Conservation (phyloP, 2,329 filamentous ascomycete species). For the Verticillium alfalfae region DNA sequence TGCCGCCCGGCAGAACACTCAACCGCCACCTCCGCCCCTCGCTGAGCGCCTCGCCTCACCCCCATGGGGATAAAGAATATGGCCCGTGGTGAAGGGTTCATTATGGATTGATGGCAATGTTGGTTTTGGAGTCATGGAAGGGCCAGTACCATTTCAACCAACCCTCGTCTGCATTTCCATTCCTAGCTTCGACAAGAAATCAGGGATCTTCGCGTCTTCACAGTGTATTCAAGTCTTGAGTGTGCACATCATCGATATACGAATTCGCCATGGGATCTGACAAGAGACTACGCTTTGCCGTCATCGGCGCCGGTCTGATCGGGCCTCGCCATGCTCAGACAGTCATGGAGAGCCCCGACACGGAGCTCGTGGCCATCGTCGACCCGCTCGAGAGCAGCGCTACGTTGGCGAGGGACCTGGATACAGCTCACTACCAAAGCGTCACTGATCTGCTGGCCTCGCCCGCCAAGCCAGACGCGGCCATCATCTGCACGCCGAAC, state of each 20-base stretch:
- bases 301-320: slow-evolving; percentile 23
- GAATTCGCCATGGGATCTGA: neutral
- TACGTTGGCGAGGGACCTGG: slow-evolving; percentile 14
- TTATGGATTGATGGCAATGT: too few species aligned
- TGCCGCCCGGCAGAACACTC: neutral
- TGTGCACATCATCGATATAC: too few species aligned
- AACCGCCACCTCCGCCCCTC: neutral
- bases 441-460: slow-evolving; percentile 36
- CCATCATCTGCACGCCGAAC: slow-evolving; percentile 56
- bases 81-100: too few species aligned
- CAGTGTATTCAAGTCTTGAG: too few species aligned
- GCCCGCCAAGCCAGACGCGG: slow-evolving; percentile 38
- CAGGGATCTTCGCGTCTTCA: too few species aligned
- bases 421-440: slow-evolving; percentile 17
- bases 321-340: slow-evolving; percentile 23
- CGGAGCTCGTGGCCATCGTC: slow-evolving; percentile 21
- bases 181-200: too few species aligned
- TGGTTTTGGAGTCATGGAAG: too few species aligned
- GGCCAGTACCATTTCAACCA: too few species aligned
- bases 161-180: too few species aligned
- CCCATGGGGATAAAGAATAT: neutral
- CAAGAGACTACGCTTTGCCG: slow-evolving; percentile 13
- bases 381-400: slow-evolving; percentile 17
- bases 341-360: slow-evolving; percentile 13
- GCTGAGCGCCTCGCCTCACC: neutral